Evolutionary conservation across 108 stramenopile species (phyloP).

Genomic region (Craspedostauros australis): DNA sequence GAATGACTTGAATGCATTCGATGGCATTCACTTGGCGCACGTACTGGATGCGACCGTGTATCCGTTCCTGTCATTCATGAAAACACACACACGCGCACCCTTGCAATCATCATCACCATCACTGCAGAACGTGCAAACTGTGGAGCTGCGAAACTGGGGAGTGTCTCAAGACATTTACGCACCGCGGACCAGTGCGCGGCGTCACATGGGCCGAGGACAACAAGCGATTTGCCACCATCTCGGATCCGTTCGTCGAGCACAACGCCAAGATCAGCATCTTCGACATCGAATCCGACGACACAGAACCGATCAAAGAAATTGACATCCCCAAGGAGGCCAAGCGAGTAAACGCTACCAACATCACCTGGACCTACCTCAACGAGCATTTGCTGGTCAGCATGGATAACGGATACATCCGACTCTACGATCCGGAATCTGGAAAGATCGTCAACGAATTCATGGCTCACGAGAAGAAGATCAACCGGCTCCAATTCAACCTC

Average conservation of each 20-base stretch:
- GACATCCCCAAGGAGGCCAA: conserved; percentile 74
- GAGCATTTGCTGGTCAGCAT: conserved; percentile 88
- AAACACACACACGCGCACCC: too few species aligned
- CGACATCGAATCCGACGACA: conserved; percentile 57
- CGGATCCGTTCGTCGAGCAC: conserved; percentile 93
- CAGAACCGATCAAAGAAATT: conserved; percentile 71
- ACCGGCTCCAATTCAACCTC: conserved; percentile 85
- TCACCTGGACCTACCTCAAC: conserved; percentile 86
- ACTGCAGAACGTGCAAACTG: conserved; percentile 49
- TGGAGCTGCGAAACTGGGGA: conserved; percentile 93
- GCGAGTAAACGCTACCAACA: conserved; percentile 82
- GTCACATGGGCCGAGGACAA: conserved; percentile 92
- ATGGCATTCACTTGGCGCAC: too few species aligned
- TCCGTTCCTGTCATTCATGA: too few species aligned
- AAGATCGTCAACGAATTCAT: conserved; percentile 68
- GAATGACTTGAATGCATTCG: too few species aligned
- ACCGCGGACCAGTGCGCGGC: conserved; percentile 89
- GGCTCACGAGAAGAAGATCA: conserved; percentile 91
- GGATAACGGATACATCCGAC: conserved; percentile 87
- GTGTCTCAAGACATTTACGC: conserved; percentile 73
- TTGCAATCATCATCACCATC: too few species aligned
- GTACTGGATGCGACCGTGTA: too few species aligned
- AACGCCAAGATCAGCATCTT: conserved; percentile 88
- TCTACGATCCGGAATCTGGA: conserved; percentile 88
- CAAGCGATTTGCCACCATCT: conserved; percentile 89